phyloP scores from a whole-genome alignment of 129 eudicot species.

The Scalesia atractyloides region DNA sequence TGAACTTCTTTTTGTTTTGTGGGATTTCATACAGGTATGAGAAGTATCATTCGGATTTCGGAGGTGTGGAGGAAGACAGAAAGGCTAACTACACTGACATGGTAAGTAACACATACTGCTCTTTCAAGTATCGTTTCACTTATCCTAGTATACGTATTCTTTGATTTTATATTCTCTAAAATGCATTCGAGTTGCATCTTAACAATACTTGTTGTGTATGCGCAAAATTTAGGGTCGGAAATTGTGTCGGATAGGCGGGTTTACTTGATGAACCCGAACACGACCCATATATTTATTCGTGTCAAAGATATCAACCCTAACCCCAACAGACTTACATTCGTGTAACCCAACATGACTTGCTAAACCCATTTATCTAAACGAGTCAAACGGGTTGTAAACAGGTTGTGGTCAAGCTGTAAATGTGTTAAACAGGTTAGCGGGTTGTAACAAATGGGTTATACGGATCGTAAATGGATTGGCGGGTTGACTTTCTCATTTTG shows the following conservation, averaged over 20 bases:
- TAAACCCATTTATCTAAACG: too few relatives aligned
- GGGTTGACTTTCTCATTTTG: too few relatives aligned
- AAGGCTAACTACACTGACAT: slow-evolving; percentile 90
- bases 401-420: too few relatives aligned
- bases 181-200: neutral
- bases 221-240: neutral
- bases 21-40: slow-evolving; percentile 63
- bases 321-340: too few relatives aligned
- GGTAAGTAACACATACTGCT: slow-evolving; percentile 42
- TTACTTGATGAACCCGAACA: neutral
- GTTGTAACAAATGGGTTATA: too few relatives aligned
- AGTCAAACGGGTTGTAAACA: too few relatives aligned
- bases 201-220: neutral
- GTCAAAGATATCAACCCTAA: too few relatives aligned
- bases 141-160: slow-evolving; percentile 2
- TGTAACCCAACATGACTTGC: too few relatives aligned
- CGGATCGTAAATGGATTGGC: too few relatives aligned
- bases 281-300: neutral
- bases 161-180: neutral
- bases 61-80: slow-evolving; percentile 87
- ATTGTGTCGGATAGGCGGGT: neutral
- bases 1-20: slow-evolving; percentile 12
- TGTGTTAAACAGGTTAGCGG: too few relatives aligned
- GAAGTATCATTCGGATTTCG: slow-evolving; percentile 80
- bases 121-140: neutral